Conservation (phyloP, 2,329 filamentous ascomycete species). For the Lizonia empirigonia region DNA sequence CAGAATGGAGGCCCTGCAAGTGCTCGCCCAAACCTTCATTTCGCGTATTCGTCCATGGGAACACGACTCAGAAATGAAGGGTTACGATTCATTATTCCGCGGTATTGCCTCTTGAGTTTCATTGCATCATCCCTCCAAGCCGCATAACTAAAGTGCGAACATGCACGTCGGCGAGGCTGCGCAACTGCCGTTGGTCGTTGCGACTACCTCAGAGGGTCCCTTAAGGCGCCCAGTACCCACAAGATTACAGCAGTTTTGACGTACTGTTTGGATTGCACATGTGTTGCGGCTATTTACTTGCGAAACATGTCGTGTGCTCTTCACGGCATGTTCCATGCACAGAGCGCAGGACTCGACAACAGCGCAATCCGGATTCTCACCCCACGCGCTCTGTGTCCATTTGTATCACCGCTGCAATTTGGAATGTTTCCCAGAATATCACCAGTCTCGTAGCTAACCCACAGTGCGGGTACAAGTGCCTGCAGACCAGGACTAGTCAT, state of each 20-base stretch:
- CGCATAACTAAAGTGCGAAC: constrained; percentile 4
- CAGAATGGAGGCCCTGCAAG: constrained; percentile 27
- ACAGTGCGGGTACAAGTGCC: neutral
- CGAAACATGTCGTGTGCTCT: constrained; percentile 16
- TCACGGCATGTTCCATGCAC: constrained; percentile 24
- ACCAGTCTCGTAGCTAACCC: neutral
- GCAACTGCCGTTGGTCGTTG: constrained; percentile 3
- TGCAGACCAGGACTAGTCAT: constrained; percentile 7
- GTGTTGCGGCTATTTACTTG: constrained; percentile 17
- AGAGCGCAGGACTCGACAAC: constrained; percentile 22
- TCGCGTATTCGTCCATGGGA: constrained; percentile 21
- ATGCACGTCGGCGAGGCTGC: constrained; percentile 15
- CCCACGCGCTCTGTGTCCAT: constrained; percentile 21
- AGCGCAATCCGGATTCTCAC: constrained; percentile 20
- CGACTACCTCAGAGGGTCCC: no score
- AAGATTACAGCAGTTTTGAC: constrained; percentile 9
- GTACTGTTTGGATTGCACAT: constrained; percentile 9
- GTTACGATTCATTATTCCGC: constrained; percentile 12
- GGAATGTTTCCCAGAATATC: constrained; percentile 1
- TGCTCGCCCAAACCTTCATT: constrained; percentile 37
- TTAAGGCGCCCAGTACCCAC: constrained; percentile 15
- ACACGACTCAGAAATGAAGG: constrained; percentile 19
- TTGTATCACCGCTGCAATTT: constrained; percentile 7
- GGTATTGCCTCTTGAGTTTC: constrained; percentile 19
- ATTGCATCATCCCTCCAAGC: constrained; percentile 27